phyloP scores from a whole-genome alignment of 2,329 filamentous ascomycete genomes.

The Penicillium griseofulvum region DNA sequence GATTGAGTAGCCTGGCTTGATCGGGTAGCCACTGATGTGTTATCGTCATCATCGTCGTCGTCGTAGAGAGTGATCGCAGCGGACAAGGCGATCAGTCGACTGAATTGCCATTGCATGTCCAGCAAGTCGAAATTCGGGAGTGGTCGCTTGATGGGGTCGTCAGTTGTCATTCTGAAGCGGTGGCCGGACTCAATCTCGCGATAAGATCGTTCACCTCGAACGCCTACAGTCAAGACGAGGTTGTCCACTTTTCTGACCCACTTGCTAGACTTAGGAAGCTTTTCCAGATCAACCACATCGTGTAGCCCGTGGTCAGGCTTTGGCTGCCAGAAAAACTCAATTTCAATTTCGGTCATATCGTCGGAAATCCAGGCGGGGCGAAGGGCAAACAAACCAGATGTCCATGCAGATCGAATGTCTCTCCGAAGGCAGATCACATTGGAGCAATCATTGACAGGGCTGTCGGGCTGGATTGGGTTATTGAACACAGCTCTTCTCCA shows the following conservation, averaged over 20 bases:
- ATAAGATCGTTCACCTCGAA: neutral
- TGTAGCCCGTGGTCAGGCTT: neutral
- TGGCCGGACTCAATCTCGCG: slow-evolving; percentile 7
- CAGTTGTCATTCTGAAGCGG: slow-evolving; percentile 2
- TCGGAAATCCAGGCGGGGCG: slow-evolving; percentile 1
- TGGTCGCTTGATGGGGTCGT: slow-evolving; percentile 1
- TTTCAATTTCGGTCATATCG: slow-evolving; percentile 1
- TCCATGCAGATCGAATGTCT: slow-evolving; percentile 6
- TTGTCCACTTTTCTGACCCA: neutral
- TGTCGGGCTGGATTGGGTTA: neutral
- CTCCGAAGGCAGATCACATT: slow-evolving; percentile 12
- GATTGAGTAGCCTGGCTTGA: no score
- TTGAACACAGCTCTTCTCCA: slow-evolving; percentile 7
- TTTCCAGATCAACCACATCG: neutral
- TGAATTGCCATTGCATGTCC: slow-evolving; percentile 17
- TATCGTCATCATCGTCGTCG: neutral
- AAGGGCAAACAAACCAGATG: slow-evolving; percentile 4
- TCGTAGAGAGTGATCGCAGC: neutral
- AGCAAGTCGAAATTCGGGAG: slow-evolving; percentile 13
- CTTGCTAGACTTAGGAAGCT: neutral
- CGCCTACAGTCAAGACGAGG: neutral
- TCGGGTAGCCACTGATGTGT: neutral
- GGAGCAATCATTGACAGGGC: neutral
- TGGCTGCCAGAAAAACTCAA: slow-evolving; percentile 15
- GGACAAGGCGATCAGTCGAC: slow-evolving; percentile 6